Percentiles rank a stretch among this genome's conserved stretches.
Conservation (phyloP, 768 basidiomycete species). For the Crepidotus variabilis region DNA sequence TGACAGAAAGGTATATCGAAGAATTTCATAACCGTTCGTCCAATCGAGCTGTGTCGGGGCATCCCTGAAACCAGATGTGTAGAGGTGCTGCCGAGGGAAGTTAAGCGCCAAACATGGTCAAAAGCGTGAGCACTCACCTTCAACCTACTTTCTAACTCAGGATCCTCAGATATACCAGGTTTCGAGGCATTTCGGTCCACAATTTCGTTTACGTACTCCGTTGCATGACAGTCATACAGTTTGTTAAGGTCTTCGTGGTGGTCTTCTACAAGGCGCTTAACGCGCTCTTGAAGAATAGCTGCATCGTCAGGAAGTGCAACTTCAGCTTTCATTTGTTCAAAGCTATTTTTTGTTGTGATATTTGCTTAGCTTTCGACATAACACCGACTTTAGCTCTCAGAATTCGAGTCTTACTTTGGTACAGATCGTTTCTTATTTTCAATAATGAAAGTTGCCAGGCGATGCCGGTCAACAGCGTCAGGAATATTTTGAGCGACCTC, state of each 20-base stretch:
- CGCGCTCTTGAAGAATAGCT: slow-evolving; percentile 21
- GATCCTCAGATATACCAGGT: slow-evolving; percentile 18
- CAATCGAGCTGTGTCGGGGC: slow-evolving; percentile 16
- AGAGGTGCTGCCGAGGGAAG: not conserved
- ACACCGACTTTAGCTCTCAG: not conserved
- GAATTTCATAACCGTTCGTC: slow-evolving; percentile 24
- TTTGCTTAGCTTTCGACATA: not conserved
- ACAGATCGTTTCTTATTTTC: slow-evolving; percentile 33
- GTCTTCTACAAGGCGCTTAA: slow-evolving; percentile 24
- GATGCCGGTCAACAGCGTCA: slow-evolving; percentile 25
- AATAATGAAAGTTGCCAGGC: slow-evolving; percentile 35
- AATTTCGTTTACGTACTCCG: slow-evolving; percentile 32
- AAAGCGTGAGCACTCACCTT: not conserved
- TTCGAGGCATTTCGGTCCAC: slow-evolving; percentile 28
- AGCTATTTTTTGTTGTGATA: slow-evolving; percentile 15
- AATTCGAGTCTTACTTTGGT: slow-evolving; percentile 31
- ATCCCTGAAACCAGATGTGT: not conserved
- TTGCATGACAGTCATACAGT: slow-evolving; percentile 31
- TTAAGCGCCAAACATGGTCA: not conserved
- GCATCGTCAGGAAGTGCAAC: slow-evolving; percentile 24
- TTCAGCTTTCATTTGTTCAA: slow-evolving; percentile 33
- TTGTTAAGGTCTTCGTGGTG: slow-evolving; percentile 32
- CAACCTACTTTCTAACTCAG: not conserved
- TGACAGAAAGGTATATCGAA: slow-evolving; percentile 28
- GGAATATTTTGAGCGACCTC: slow-evolving; percentile 11